Evolutionary conservation across 352 stramenopile species (phyloP), one percentile per base, ranked within the genome.

Genomic region (Globisporangium barbulae): DNA sequence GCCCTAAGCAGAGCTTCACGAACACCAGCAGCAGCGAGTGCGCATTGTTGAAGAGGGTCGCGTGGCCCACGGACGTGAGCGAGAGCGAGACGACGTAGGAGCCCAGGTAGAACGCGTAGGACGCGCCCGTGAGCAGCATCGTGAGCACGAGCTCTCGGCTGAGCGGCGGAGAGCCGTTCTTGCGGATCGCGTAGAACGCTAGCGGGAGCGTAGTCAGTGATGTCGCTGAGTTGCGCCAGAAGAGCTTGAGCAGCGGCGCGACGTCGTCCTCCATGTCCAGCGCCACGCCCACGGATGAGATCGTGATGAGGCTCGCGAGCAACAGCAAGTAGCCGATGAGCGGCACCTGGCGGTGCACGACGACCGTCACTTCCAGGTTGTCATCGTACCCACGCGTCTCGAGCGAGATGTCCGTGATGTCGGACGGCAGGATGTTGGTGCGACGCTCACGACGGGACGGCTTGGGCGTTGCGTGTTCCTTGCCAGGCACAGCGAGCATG

Each of bases 1-100:
- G 70, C 0, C 82, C 78, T 8, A 81, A 58, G 13, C 79, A 58
- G 9, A 93, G 69, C 64, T 93, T 93, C 44, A 83, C 81, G 33
- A 91, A 71, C 39, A 94, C 86, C 22, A 94, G 73, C 37, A 94
- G 61, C 39, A 89, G 73, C 53, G 86, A 94, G 71, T 94, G 86
- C 13, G 81, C 70, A 59, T 94, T 94, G 69, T 90, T 92, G 61
- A 94, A 93, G 8, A 94, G 72, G 22, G 85, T 92, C 13, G 83
- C 86, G 65, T 94, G 86, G 56, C 83, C 83, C 44, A 94, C 81
- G 8, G 86, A 94, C 19, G 86, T 94, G 39, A 80, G 67, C 22
- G 74, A 75, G 21, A 94, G 69, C 39, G 86, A 81, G 33, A 81
- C 76, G 2, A 89, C 76, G 61, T 83, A 94, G 5, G 86, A 88